Base-by-base conservation (phyloP, 179 eudicot species). In the Spergularia azorica region DNA sequence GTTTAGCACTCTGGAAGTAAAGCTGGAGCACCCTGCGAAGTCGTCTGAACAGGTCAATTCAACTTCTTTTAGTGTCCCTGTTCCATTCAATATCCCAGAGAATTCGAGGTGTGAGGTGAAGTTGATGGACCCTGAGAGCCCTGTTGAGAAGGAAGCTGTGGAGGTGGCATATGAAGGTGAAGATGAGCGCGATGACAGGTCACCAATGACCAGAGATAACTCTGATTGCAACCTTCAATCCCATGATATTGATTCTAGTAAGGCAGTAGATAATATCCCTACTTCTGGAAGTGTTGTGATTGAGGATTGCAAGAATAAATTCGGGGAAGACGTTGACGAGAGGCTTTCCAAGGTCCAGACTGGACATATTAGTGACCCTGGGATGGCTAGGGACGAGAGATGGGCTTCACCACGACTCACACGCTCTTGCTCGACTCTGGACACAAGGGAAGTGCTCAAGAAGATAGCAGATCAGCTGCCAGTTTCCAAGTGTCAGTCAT, bases 301-400 rank as follows among this genome's bases (percentile, higher is more conserved):
- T 55, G 63, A 62, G 26, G 46, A 67, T 39, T 62, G 52, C 55
- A 79, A 75, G 76, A 76, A 62, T n/a, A 76, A 75, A 60, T 55
- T 61, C 54, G 82, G 82, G 21, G 77, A 73, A 71, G 87, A 61
- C 60, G 79, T 58, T 71, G 74, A 77, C 26, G 82, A 78, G 55
- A 81, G 21, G 46, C 16, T 72, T n/a, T 86, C 77, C 59, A 55
- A 79, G 74, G 71, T 73, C 50, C 78, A 75, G 67, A 79, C 72
- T 77, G 97, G 93, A 55, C 90, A 94, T 75, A 52, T 87, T 2
- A 92, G 98, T 84, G 96, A 94, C 82, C 98, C 98, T 0, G 97
- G 97, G 36, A 76, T 81, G 78, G 70, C 78, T 20, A 87, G 79
- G 82, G 83, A 62, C 18, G 88, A 86, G 76, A 81, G 72, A 5